phyloP scores from a whole-genome alignment of 768 basidiomycete species.

The Phylloporus scabripes region DNA sequence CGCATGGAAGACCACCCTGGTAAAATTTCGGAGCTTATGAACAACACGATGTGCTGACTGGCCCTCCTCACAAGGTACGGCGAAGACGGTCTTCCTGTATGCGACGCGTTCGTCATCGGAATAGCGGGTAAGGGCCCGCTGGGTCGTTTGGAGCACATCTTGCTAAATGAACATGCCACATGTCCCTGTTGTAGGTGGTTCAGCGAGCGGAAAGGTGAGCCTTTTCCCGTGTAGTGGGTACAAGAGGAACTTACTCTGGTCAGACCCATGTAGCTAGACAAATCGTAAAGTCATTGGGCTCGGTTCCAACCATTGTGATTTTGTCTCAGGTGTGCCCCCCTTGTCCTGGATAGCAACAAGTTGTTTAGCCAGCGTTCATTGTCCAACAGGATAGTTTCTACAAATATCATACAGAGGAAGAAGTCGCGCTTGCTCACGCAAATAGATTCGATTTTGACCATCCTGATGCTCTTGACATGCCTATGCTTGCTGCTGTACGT shows the following conservation, averaged over 20 bases:
- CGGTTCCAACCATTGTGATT: conserved; percentile 84
- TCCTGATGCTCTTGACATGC: conserved; percentile 89
- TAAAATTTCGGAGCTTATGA: conserved; percentile 27
- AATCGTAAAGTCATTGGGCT: conserved; percentile 76
- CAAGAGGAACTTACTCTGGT: conserved; percentile 1
- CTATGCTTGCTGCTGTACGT: conserved; percentile 72
- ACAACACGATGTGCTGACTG: conserved; percentile 8
- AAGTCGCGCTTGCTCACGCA: conserved; percentile 76
- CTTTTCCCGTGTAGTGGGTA: neutral
- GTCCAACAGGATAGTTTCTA: conserved; percentile 85
- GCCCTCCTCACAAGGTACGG: conserved; percentile 54
- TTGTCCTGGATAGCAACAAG: neutral
- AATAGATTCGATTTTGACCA: conserved; percentile 86
- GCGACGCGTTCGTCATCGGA: conserved; percentile 78
- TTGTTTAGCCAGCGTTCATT: neutral
- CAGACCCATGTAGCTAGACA: conserved; percentile 84
- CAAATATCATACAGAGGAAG: conserved; percentile 69
- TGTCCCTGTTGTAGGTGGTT: conserved; percentile 51
- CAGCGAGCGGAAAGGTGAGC: conserved; percentile 79
- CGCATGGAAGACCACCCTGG: conserved; percentile 86
- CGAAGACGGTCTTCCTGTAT: conserved; percentile 62
- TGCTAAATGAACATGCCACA: neutral
- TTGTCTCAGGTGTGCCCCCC: conserved; percentile 63
- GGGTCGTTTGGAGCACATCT: neutral
- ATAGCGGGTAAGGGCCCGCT: conserved; percentile 59